Evolutionary conservation across 306 rosid genomes (phyloP).

Genomic region (Cucurbita pepo): DNA sequence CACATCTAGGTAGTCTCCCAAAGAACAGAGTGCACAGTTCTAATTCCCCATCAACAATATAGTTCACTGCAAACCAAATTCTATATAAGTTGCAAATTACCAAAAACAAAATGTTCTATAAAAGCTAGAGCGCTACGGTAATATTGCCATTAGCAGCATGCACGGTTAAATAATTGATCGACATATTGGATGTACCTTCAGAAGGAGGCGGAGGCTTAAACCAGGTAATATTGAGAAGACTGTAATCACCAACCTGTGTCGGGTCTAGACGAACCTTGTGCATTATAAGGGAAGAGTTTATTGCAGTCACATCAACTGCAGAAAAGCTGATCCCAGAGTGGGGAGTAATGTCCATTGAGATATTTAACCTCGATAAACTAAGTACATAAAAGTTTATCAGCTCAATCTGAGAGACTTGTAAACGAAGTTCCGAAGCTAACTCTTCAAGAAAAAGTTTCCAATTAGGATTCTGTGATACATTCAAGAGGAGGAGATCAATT

Average conservation of each 20-base stretch:
- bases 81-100: background rate
- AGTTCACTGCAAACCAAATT: background rate
- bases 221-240: constrained; percentile 73
- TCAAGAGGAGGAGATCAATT: constrained; percentile 79
- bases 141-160: background rate
- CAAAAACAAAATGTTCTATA: background rate
- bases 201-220: constrained; percentile 65
- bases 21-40: background rate
- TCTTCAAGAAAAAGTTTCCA: constrained; percentile 46
- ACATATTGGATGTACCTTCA: constrained; percentile 33
- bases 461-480: constrained; percentile 57
- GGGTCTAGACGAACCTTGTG: constrained; percentile 57
- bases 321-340: constrained; percentile 58
- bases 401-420: constrained; percentile 51
- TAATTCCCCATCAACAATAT: background rate
- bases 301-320: constrained; percentile 36
- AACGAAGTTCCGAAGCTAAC: constrained; percentile 54
- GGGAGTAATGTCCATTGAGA: constrained; percentile 86
- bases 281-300: constrained; percentile 54
- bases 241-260: constrained; percentile 63
- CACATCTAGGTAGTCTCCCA: background rate
- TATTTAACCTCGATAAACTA: constrained; percentile 43
- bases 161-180: background rate
- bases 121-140: background rate
- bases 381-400: constrained; percentile 65